A percentile compares a stretch with the other conserved stretches of the same genome.
Evolutionary conservation across 352 stramenopile species (phyloP).

Genomic region (Pythium brassicae): DNA sequence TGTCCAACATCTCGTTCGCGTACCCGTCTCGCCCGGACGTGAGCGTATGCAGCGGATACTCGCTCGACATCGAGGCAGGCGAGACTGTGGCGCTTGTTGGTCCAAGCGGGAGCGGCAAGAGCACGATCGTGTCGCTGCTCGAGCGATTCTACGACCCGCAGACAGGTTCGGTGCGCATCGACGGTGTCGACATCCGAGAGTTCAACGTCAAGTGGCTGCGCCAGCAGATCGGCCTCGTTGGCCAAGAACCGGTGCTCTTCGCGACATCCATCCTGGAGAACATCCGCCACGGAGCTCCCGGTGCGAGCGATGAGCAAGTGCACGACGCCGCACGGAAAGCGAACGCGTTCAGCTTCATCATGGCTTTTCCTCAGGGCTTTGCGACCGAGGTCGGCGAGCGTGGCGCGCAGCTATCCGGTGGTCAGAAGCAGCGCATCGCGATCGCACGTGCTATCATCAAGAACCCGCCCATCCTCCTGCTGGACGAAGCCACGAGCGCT

Average conservation of each 20-base stretch:
- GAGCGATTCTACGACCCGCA: conserved; percentile 29
- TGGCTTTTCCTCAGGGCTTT: conserved; percentile 83
- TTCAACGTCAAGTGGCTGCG: conserved; percentile 85
- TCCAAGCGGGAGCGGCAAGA: conserved; percentile 8
- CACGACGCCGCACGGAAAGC: conserved; percentile 37
- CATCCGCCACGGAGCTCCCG: conserved; percentile 64
- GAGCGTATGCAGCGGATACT: conserved; percentile 59
- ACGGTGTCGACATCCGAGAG: conserved; percentile 31
- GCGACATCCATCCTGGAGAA: conserved; percentile 61
- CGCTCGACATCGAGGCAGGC: conserved; percentile 48
- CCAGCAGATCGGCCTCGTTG: conserved; percentile 83
- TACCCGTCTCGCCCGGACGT: conserved; percentile 57
- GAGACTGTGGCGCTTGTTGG: conserved; percentile 38
- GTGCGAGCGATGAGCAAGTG: conserved; percentile 49
- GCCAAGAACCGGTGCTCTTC: conserved; percentile 61
- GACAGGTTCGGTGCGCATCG: conserved; percentile 23
- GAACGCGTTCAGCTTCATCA: conserved; percentile 92
- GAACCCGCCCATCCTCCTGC: conserved; percentile 82
- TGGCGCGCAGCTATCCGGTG: conserved; percentile 67
- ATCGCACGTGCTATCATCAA: conserved; percentile 58
- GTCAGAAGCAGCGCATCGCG: conserved; percentile 17
- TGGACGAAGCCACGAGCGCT: conserved; percentile 9
- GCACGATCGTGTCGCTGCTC: conserved; percentile 6
- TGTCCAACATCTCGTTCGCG: conserved; percentile 83
- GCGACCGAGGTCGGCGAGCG: conserved; percentile 88